Conservation (phyloP, 2,329 filamentous ascomycete species). For the Fusarium keratoplasticum region DNA sequence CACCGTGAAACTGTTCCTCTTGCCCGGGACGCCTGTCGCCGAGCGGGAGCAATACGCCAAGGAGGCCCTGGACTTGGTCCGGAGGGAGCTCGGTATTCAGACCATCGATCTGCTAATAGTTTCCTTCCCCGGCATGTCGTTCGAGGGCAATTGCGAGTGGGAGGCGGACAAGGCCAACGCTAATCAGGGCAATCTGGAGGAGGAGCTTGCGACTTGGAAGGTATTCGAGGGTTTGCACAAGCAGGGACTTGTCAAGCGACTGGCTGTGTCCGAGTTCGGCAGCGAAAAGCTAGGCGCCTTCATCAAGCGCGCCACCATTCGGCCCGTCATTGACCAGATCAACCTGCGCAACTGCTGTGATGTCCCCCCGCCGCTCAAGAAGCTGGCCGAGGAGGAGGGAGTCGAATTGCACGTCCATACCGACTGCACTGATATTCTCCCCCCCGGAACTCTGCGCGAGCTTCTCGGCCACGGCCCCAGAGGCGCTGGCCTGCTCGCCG, state of each 20-base stretch:
- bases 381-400: conserved; percentile 83
- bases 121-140: conserved; percentile 92
- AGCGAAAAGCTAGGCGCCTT: conserved; percentile 84
- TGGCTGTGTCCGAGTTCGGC: conserved; percentile 93
- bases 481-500: conserved; percentile 81
- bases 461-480: conserved; percentile 78
- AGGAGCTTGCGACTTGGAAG: conserved; percentile 76
- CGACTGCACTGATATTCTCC: conserved; percentile 92
- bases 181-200: conserved; percentile 72
- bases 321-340: conserved; percentile 92
- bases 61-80: conserved; percentile 83
- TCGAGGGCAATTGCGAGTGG: conserved; percentile 92
- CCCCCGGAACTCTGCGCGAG: conserved; percentile 84
- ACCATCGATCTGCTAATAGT: conserved; percentile 90
- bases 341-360: conserved; percentile 96
- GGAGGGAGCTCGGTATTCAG: conserved; percentile 80
- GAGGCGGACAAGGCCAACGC: conserved; percentile 74
- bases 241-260: conserved; percentile 76
- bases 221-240: conserved; percentile 79
- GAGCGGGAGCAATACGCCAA: conserved; percentile 76
- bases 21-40: conserved; percentile 75
- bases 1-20: conserved; percentile 94
- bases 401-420: conserved; percentile 94
- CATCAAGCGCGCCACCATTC: conserved; percentile 75
- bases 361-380: conserved; percentile 86